Base-by-base conservation (phyloP, 768 basidiomycete species). In the Hypholoma fasciculare region DNA sequence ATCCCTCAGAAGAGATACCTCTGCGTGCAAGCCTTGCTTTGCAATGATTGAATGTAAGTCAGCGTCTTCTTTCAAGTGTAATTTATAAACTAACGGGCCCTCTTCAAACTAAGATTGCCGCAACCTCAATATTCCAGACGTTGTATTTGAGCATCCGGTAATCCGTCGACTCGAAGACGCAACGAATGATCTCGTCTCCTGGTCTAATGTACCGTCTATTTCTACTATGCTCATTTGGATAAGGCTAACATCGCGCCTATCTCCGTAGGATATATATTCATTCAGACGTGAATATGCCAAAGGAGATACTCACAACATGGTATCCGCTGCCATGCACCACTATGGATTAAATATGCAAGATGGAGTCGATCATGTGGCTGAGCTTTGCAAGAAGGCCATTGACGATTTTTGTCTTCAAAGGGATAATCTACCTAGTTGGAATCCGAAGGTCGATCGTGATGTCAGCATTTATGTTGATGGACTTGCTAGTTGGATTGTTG, bases 231-330 rank as follows among this genome's bases (percentile, higher is more conserved):
- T 56, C 52, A 30, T 53, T 56, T 43, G 16, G 57, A 53, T 55
- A 39, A 63, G 62, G 34, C 53, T 54, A 56, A 53, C 52, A 62
- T 62, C 55, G 62, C 51, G 57, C 13, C 40, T 9, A 17, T 53
- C 64, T 52, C 59, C 57, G 43, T 64, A 91, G 90, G 90, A 93
- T 72, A 84, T 93, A 65, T 92, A 90, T 73, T 92, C 91, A 17
- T 93, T 86, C 76, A 90, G 90, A 71, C 84, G 88, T 63, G 91
- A 94, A 69, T 90, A 92, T 66, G 83, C 88, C 20, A 83, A 84
- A 71, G 89, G 89, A 26, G 87, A 94, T 69, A 89, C 85, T 1
- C 90, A 92, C 72, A 92, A 93, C 74, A 89, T 92, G 87, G 87
- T 94, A 63, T 77, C 82, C 34, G 88, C 92, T 61, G 83, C 90